Evolutionary conservation across 169 alveolate genomes (phyloP).

Genomic region (Prorocentrum cordatum): DNA sequence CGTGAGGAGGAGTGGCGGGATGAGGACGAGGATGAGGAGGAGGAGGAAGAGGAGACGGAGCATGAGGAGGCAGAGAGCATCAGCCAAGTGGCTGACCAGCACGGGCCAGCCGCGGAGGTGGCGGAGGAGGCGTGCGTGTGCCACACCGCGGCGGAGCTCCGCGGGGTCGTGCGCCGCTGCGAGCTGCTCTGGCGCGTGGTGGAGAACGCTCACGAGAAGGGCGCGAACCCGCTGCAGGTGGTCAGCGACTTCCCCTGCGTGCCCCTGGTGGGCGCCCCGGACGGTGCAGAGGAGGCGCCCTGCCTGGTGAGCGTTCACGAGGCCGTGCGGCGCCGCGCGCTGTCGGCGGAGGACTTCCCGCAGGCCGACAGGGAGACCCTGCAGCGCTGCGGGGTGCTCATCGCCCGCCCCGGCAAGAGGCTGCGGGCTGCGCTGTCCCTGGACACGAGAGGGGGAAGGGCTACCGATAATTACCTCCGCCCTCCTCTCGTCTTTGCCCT

Average conservation of each 20-base stretch:
- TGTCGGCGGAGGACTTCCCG: conserved; percentile 8
- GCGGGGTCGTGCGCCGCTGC: neutral
- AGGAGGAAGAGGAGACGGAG: neutral
- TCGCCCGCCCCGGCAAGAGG: neutral
- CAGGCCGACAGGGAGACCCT: neutral
- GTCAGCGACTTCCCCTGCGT: conserved; percentile 9
- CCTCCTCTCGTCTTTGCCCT: too few species aligned
- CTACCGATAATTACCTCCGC: too few species aligned
- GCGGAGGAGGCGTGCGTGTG: too few species aligned
- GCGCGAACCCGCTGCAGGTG: neutral
- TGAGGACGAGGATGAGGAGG: neutral
- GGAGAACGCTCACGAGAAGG: neutral
- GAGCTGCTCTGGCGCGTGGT: conserved; percentile 9
- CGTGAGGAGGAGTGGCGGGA: neutral
- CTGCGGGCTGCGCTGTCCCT: neutral
- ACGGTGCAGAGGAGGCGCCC: neutral
- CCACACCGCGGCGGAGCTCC: neutral
- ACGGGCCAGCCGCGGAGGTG: too few species aligned
- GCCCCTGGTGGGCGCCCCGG: neutral
- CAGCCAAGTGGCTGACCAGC: too few species aligned
- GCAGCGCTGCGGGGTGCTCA: neutral
- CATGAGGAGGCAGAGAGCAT: neutral
- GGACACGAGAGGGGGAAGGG: too few species aligned
- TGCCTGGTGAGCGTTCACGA: neutral
- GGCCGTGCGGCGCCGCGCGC: neutral